Evolutionary conservation across 257 asterid species (phyloP).

Genomic region (Solanum paucissectum): DNA sequence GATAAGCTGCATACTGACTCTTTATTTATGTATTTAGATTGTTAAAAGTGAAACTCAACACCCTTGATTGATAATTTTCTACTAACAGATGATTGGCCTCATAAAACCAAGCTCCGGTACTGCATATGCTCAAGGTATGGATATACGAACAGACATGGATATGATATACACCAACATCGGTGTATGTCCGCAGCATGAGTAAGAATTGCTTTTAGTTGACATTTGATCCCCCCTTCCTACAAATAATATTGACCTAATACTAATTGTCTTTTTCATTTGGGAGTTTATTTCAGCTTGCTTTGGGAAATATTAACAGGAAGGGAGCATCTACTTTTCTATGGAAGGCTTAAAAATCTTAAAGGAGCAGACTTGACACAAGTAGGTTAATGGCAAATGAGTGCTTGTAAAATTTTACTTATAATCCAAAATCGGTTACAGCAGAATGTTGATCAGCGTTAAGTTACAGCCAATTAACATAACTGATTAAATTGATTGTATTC

Average conservation of each 20-base stretch:
- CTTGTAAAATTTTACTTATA: not conserved
- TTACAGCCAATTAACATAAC: not conserved
- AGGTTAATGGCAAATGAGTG: constrained; percentile 5
- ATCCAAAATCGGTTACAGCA: not conserved
- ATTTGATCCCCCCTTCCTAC: not conserved
- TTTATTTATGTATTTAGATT: not conserved
- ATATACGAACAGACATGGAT: constrained; percentile 67
- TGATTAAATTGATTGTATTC: not conserved
- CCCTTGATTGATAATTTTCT: not conserved
- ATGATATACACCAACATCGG: constrained; percentile 96
- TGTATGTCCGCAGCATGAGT: constrained; percentile 99
- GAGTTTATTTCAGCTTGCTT: constrained; percentile 39
- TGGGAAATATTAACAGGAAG: constrained; percentile 87
- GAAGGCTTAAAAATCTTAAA: constrained; percentile 91
- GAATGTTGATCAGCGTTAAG: not conserved
- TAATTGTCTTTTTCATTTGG: not conserved
- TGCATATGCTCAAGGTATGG: constrained; percentile 75
- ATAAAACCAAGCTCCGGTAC: constrained; percentile 76
- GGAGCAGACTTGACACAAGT: constrained; percentile 66
- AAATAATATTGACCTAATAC: not conserved
- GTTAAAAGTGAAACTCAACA: not conserved
- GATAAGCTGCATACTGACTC: not conserved
- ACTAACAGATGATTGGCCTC: constrained; percentile 87
- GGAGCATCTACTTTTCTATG: constrained; percentile 93
- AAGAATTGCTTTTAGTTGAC: constrained; percentile 17